These are phyloP conservation scores for Eutrema japonicum DNA, from an alignment of 345 rosid species.

Conservation along the genomic window DNA sequence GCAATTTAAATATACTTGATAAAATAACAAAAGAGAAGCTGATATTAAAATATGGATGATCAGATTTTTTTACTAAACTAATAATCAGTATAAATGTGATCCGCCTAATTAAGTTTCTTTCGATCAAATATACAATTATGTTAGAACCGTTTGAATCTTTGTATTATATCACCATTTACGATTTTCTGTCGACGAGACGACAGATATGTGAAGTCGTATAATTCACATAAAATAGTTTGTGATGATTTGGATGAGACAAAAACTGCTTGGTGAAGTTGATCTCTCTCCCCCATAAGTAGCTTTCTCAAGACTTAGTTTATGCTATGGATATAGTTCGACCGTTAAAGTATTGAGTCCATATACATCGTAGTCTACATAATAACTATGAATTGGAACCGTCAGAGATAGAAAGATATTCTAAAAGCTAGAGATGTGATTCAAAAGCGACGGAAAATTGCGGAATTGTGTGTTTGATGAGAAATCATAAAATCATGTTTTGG, in stretches of 20 bases:
- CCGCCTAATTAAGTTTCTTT: neutral
- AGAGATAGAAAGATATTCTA: too few species aligned
- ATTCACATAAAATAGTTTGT: neutral
- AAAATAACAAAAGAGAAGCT: neutral
- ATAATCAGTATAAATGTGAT: neutral
- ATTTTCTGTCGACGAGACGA: neutral
- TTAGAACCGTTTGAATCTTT: neutral
- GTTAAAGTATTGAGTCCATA: too few species aligned
- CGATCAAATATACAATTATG: neutral
- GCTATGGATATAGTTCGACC: constrained; percentile 3
- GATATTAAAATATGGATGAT: neutral
- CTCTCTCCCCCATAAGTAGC: constrained; percentile 14
- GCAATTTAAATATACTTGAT: neutral
- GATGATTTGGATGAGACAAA: neutral
- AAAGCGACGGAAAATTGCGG: too few species aligned
- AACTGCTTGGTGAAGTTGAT: constrained; percentile 11
- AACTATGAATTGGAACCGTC: too few species aligned
- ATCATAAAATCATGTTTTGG: too few species aligned
- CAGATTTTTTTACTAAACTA: neutral
- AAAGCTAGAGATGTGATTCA: too few species aligned
- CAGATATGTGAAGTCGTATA: neutral
- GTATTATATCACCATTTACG: constrained; percentile 2
- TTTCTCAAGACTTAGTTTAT: constrained; percentile 17
- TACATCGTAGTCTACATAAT: too few species aligned
- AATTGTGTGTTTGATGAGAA: too few species aligned